These are phyloP conservation scores for Lodderomyces metapsilosis DNA, from an alignment of 1,139 yeast genomes.

Conservation along the genomic window DNA sequence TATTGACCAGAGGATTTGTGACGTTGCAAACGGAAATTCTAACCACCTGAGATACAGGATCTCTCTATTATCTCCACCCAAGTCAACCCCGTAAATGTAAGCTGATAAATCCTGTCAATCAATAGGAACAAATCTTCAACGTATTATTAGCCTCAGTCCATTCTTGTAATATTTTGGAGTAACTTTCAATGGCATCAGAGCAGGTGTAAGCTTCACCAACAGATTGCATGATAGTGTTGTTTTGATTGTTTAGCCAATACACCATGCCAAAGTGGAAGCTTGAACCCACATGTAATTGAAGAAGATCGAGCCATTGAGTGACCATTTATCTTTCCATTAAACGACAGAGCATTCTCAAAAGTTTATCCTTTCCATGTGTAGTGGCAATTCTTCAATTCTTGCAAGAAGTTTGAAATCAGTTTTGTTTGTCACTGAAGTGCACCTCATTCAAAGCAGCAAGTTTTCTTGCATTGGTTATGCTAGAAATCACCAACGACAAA, in stretches of 20 bases:
- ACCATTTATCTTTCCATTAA: too few relatives aligned
- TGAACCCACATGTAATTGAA: conserved; percentile 59
- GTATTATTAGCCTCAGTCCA: conserved; percentile 63
- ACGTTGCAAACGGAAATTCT: conserved; percentile 76
- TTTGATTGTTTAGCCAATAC: conserved; percentile 63
- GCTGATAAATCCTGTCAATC: conserved; percentile 52
- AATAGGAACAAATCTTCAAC: conserved; percentile 35
- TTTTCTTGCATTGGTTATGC: too few relatives aligned
- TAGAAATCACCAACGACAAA: too few relatives aligned
- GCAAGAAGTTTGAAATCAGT: too few relatives aligned
- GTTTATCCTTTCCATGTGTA: too few relatives aligned
- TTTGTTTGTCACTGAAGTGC: too few relatives aligned
- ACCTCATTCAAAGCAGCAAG: too few relatives aligned
- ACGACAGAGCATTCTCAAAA: too few relatives aligned
- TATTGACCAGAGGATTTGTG: conserved; percentile 81
- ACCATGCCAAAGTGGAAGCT: conserved; percentile 83
- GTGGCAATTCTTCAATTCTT: too few relatives aligned
- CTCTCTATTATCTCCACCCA: conserved; percentile 84
- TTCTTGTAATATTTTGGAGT: conserved; percentile 50
- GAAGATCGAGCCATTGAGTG: too few relatives aligned
- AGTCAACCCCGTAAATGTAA: conserved; percentile 81
- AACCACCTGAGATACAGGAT: conserved; percentile 59
- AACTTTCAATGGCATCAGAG: conserved; percentile 73
- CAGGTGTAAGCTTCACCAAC: conserved; percentile 98
- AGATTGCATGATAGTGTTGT: conserved; percentile 84